These are phyloP conservation scores for Alternaria hordeiaustralica DNA, from an alignment of 2,329 filamentous ascomycete genomes.

Conservation along the genomic window DNA sequence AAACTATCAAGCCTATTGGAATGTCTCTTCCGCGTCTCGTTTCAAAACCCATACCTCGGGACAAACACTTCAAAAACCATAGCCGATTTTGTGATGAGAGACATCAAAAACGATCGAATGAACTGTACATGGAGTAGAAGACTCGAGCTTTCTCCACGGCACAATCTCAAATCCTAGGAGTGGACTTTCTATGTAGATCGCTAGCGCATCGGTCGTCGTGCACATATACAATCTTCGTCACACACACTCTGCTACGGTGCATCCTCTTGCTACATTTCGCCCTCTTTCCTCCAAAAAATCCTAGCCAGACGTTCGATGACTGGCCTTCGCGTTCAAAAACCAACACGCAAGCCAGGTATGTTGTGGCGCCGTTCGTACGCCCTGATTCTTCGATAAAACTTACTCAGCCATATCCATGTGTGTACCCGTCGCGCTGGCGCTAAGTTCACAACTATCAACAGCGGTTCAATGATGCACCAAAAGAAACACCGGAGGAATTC, in stretches of 20 bases:
- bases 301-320: no score
- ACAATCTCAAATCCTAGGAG: accelerated
- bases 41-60: background rate
- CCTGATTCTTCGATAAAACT: no score
- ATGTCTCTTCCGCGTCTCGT: background rate
- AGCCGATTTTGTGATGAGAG: accelerated
- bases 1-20: background rate
- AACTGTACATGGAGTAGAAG: background rate
- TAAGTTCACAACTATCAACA: background rate
- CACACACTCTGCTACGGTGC: accelerated
- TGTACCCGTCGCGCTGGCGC: no score
- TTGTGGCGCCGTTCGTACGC: no score
- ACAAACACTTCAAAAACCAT: background rate
- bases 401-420: no score
- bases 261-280: background rate
- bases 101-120: background rate
- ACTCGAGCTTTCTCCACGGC: background rate
- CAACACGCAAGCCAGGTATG: no score
- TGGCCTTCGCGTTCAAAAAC: no score
- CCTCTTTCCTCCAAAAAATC: no score
- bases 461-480: background rate
- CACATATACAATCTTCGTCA: background rate
- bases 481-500: no score
- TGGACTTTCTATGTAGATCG: background rate
- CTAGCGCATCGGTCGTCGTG: background rate